These are phyloP conservation scores for Apostasia shenzhenica DNA, from an alignment of 106 monocot genomes.

Conservation along the genomic window DNA sequence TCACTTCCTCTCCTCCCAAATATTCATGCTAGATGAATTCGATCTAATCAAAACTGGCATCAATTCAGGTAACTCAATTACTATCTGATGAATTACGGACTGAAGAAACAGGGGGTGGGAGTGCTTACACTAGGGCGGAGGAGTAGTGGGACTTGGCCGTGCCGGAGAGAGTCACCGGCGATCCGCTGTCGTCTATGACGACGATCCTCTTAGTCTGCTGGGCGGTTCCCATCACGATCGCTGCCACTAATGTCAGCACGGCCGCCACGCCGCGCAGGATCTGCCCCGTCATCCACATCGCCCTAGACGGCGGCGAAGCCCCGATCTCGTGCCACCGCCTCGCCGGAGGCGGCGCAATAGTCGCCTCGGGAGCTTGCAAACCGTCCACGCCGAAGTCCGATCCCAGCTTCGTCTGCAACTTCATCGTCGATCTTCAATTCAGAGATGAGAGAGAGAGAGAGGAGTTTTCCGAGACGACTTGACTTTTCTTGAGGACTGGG, in stretches of 20 bases:
- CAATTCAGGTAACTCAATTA: no score
- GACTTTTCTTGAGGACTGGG: no score
- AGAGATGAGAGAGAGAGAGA: no score
- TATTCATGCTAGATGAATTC: no score
- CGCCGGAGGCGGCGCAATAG: not conserved
- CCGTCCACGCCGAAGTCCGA: no score
- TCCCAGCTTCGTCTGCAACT: no score
- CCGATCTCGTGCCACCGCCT: not conserved
- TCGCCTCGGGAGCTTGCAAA: not conserved
- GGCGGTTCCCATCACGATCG: conserved; percentile 21
- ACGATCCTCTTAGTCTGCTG: conserved; percentile 1
- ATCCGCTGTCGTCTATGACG: not conserved
- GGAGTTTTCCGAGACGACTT: no score
- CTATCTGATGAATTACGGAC: no score
- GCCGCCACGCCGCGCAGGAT: conserved; percentile 13
- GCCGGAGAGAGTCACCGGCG: not conserved
- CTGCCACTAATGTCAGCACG: conserved; percentile 1
- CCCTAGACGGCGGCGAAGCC: not conserved
- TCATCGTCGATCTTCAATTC: no score
- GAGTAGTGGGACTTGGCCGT: conserved; percentile 12
- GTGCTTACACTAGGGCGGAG: conserved; percentile 15
- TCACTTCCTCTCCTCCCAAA: no score
- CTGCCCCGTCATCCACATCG: not conserved
- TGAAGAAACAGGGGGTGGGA: no score
- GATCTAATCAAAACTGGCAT: no score